These are phyloP conservation scores for Allium cepa DNA, from an alignment of 106 monocot genomes.

Conservation along the genomic window DNA sequence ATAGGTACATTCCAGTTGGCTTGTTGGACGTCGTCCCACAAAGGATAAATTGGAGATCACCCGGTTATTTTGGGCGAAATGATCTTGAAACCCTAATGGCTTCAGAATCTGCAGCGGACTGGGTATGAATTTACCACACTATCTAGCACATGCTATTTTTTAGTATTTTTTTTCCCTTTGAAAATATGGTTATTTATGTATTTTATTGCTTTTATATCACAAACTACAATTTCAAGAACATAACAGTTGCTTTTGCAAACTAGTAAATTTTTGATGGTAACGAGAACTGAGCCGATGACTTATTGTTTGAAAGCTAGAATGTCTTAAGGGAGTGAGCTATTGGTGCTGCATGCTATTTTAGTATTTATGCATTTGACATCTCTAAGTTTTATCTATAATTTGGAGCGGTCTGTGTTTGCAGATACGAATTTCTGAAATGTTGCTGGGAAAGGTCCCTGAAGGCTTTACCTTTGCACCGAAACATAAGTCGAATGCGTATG, in stretches of 20 bases:
- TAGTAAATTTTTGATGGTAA: too few species aligned
- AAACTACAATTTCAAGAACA: too few species aligned
- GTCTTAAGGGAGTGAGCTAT: too few species aligned
- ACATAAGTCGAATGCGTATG: constrained; percentile 76
- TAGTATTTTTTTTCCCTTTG: background rate
- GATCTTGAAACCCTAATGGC: constrained; percentile 94
- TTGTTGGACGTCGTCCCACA: constrained; percentile 85
- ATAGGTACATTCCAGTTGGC: constrained; percentile 79
- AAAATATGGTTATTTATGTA: background rate
- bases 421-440: constrained; percentile 85
- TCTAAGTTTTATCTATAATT: background rate
- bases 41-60: constrained; percentile 80
- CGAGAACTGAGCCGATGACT: too few species aligned
- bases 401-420: constrained; percentile 10
- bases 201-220: background rate
- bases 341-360: background rate
- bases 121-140: constrained; percentile 34
- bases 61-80: constrained; percentile 75
- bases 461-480: constrained; percentile 60
- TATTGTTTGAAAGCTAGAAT: too few species aligned
- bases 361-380: background rate
- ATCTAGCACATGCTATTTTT: background rate
- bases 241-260: too few species aligned
- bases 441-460: constrained; percentile 86
- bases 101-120: constrained; percentile 98